Base-by-base conservation (phyloP, 2,329 filamentous ascomycete genomes). In the Beauveria sp. region DNA sequence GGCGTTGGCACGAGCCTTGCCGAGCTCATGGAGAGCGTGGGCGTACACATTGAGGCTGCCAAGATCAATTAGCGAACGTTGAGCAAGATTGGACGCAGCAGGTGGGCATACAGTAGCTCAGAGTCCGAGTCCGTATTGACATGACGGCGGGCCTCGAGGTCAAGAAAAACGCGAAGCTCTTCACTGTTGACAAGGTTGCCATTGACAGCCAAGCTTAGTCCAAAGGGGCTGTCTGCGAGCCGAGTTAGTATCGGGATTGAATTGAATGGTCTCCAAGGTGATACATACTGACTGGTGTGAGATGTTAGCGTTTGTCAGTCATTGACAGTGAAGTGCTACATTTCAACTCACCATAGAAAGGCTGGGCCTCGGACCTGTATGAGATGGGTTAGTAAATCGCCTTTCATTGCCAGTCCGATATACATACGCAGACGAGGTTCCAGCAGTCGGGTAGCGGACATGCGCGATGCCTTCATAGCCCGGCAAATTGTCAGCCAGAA, bases 101-200 rank as follows among this genome's bases (percentile, higher is more conserved):
- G 34, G 30, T 6, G 10, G 5, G 50, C 66, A 7, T 61, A 68
- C 78, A 95, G 90, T 64, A 93, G 77, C 77, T 96, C 92, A 67
- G 87, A 91, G 76, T 96, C 91, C 62, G 88, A 92, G 69, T 96
- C 91, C 30, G 91, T 93, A 75, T 96, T 96, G 79, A 95, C 89
- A 73, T 96, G 91, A 66, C 91, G 84, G 71, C 90, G 90, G 8
- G 89, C 90, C 66, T 90, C 88, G 65, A 86, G 78, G 69, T 96
- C 91, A 54, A 96, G 80, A 70, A 86, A 90, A 63, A 79, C 75
- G 72, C 84, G 85, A 53, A 96, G 79, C 58, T 89, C 86, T 2
- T 81, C 80, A 5, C 87, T 85, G 70, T 96, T 83, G 78, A 96
- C 90, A 52, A 96, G 80, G 75, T 96, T 96, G 63, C 93, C 92